Base-by-base conservation (phyloP, 805 yeast species). In the Grigorovia jiainica region DNA sequence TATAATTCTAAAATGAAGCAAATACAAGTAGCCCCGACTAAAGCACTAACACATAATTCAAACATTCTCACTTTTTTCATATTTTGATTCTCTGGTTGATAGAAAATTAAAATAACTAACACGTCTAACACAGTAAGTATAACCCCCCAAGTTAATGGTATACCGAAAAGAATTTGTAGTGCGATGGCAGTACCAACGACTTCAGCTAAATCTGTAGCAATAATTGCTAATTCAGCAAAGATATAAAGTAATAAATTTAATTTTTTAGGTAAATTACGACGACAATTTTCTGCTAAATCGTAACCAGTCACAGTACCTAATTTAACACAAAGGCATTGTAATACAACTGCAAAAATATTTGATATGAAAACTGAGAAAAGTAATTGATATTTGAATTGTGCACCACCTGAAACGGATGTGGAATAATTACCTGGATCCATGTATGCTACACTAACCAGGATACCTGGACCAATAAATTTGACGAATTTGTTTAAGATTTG, bases 361-460 rank as follows among this genome's bases (percentile, higher is more conserved):
- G 95, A 82, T 21, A 89, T 60, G 35, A 87, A 68, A n/a, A 92
- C 73, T 15, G 87, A 77, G 59, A 87, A 87, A 21, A 90, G 63
- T 36, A 89, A 67, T 45, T 82, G 76, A 58, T 80, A 90, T 55
- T 82, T 77, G 59, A 81, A 84, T 35, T 83, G 81, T 7, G 95
- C 83, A 23, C 95, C 95, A 2, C 94, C 92, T 2, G 92, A 82
- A 13, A 90, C 95, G 33, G 92, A 92, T 1, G 97, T 86, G 10
- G 96, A 83, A 63, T 90, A 90, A 62, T 92, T 90, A 3, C 98
- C 98, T 0, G 98, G 97, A 55, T 90, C 97, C 87, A 92, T 86
- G 56, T 89, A 92, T 0, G 97, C 94, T 35, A 90, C 95, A n/a
- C 87, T 73, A 16, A 90, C 94, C 94, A 90, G 77, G 36, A 92